Evolutionary conservation across 1,284 basidiomycete genomes (phyloP).

Genomic region (Phenoliferia sp.): DNA sequence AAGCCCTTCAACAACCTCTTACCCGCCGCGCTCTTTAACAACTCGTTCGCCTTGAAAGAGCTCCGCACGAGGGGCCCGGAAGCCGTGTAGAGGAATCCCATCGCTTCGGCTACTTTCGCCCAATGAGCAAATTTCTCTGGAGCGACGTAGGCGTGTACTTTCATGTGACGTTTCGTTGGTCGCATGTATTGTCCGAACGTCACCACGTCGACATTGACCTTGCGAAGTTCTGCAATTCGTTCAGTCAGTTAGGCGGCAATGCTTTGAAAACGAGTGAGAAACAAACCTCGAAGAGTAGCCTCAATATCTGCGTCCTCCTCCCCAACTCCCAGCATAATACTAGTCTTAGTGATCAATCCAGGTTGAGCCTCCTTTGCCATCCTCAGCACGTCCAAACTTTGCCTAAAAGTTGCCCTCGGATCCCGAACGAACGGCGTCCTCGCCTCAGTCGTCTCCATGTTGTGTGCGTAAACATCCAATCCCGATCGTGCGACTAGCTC

Average conservation of each 20-base stretch:
- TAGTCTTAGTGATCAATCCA: slow-evolving; percentile 90
- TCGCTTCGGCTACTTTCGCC: slow-evolving; percentile 81
- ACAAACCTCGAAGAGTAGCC: slow-evolving; percentile 72
- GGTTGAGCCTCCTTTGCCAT: slow-evolving; percentile 63
- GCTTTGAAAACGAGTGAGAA: neutral
- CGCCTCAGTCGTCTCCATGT: slow-evolving; percentile 90
- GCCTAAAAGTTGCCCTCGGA: slow-evolving; percentile 85
- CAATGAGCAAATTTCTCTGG: slow-evolving; percentile 89
- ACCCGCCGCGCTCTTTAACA: slow-evolving; percentile 37
- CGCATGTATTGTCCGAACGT: slow-evolving; percentile 99
- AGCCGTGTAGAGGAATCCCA: slow-evolving; percentile 97
- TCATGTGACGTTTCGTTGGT: slow-evolving; percentile 98
- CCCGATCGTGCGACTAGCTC: slow-evolving; percentile 81
- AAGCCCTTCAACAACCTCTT: slow-evolving; percentile 27
- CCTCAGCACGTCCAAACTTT: slow-evolving; percentile 77
- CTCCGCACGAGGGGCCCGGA: slow-evolving; percentile 93
- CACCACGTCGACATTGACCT: slow-evolving; percentile 87
- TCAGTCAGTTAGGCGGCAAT: neutral
- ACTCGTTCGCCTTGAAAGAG: slow-evolving; percentile 76
- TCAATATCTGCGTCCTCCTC: slow-evolving; percentile 80
- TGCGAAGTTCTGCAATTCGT: slow-evolving; percentile 65
- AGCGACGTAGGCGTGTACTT: slow-evolving; percentile 91
- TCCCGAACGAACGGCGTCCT: slow-evolving; percentile 94
- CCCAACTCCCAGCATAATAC: slow-evolving; percentile 97
- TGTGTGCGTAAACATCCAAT: slow-evolving; percentile 96